Percentiles rank a stretch among this genome's conserved stretches.
Evolutionary conservation across 768 basidiomycete species (phyloP).

Genomic region (Coprinopsis cinerea): DNA sequence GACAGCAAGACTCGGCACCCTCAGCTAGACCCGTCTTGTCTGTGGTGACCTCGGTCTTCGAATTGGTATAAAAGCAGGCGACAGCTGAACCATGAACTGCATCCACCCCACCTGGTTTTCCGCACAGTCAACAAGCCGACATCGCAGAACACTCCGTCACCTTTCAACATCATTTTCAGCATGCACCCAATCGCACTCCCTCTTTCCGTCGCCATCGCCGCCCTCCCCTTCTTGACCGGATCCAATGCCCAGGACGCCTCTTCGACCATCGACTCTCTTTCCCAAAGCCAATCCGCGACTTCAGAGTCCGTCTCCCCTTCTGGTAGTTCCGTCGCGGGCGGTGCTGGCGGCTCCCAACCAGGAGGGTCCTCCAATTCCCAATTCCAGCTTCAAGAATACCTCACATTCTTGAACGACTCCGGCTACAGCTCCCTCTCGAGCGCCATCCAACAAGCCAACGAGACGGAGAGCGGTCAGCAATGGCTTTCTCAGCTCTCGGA

Average conservation of each 20-base stretch:
- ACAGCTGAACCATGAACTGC: too few species aligned
- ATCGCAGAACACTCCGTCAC: not conserved
- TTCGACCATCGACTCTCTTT: not conserved
- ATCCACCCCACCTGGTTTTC: not conserved
- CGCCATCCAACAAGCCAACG: slow-evolving; percentile 35
- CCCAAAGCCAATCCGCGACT: not conserved
- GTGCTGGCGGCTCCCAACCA: not conserved
- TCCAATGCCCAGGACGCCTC: slow-evolving; percentile 2
- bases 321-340: not conserved
- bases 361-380: too few species aligned
- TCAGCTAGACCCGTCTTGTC: too few species aligned
- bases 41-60: too few species aligned
- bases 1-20: too few species aligned
- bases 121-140: not conserved
- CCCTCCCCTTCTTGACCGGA: slow-evolving; percentile 3
- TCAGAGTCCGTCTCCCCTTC: not conserved
- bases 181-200: slow-evolving; percentile 4
- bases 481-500: slow-evolving; percentile 38
- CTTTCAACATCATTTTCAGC: not conserved
- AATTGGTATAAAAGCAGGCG: too few species aligned
- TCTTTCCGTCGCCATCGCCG: slow-evolving; percentile 8
- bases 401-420: slow-evolving; percentile 24
- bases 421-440: slow-evolving; percentile 39
- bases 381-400: slow-evolving; percentile 7
- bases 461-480: slow-evolving; percentile 34